A percentile compares a stretch with the other conserved stretches of the same genome.
Conservation (phyloP, 257 asterid genomes). For the Paulownia fortunei region DNA sequence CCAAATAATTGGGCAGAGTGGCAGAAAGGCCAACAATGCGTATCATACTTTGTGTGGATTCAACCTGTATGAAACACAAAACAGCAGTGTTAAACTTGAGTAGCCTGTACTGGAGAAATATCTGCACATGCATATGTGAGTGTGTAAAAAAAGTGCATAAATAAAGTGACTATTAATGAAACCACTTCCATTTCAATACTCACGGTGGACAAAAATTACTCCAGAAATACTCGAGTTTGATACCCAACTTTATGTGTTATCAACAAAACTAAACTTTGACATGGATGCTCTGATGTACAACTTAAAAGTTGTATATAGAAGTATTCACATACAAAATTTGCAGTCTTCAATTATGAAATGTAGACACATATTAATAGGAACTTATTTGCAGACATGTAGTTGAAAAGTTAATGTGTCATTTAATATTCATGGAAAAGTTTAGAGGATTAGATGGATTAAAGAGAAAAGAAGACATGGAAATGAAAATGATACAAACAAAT, state of each 20-base stretch:
- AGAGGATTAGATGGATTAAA: neutral
- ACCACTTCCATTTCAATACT: neutral
- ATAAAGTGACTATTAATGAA: neutral
- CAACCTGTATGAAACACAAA: conserved; percentile 71
- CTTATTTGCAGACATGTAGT: neutral
- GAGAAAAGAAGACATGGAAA: neutral
- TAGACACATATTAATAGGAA: neutral
- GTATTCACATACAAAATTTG: neutral
- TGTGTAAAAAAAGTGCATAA: neutral
- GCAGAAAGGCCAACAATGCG: conserved; percentile 99
- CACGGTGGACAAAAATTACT: neutral
- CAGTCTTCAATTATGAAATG: conserved; percentile 1
- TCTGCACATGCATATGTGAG: neutral
- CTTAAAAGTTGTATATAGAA: neutral
- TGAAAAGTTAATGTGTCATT: neutral
- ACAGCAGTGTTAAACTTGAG: conserved; percentile 21
- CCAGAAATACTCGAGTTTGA: neutral
- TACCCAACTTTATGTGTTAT: conserved; percentile 4
- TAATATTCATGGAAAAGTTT: neutral
- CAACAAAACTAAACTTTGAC: neutral
- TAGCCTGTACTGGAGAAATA: neutral
- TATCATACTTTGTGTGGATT: conserved; percentile 97
- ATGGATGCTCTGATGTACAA: neutral
- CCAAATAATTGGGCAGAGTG: conserved; percentile 92
- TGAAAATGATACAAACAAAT: neutral